Percentiles rank a stretch among this genome's conserved stretches.
These are phyloP conservation scores for Chondrus crispus DNA, from an alignment of 23 red algal species.

Conservation along the genomic window DNA sequence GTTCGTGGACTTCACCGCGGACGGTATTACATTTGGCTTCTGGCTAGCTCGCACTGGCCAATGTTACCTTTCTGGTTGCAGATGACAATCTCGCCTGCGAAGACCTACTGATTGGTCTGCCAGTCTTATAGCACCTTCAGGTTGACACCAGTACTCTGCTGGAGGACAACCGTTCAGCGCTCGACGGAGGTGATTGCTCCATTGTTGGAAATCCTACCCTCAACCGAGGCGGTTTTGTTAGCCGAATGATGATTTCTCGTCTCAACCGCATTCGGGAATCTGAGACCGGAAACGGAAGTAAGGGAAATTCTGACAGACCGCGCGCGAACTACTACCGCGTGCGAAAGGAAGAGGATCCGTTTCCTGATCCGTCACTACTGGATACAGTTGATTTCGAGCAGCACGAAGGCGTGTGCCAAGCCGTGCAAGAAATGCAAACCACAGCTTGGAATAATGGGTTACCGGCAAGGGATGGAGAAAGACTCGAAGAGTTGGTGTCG, in stretches of 20 bases:
- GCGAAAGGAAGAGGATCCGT: neutral
- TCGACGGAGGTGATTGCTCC: neutral
- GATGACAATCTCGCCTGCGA: neutral
- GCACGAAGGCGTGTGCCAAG: no score
- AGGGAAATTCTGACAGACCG: no score
- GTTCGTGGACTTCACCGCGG: slow-evolving; percentile 7
- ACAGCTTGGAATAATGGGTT: no score
- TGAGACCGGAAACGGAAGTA: no score
- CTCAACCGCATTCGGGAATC: no score
- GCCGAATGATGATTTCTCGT: neutral
- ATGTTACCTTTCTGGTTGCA: slow-evolving; percentile 14
- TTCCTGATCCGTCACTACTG: neutral
- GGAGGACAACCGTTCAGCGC: neutral
- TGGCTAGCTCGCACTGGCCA: neutral
- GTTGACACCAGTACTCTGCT: slow-evolving; percentile 18
- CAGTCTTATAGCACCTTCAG: neutral
- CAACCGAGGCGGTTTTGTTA: neutral
- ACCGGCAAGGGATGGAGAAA: no score
- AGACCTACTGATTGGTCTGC: slow-evolving; percentile 12
- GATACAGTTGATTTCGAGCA: neutral
- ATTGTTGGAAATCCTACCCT: neutral
- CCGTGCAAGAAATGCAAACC: no score
- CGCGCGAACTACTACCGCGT: no score
- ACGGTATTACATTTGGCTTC: neutral
- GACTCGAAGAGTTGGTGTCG: no score